These are phyloP conservation scores for Aspergillus glaucus DNA, from an alignment of 2,329 filamentous ascomycete species.

Conservation along the genomic window DNA sequence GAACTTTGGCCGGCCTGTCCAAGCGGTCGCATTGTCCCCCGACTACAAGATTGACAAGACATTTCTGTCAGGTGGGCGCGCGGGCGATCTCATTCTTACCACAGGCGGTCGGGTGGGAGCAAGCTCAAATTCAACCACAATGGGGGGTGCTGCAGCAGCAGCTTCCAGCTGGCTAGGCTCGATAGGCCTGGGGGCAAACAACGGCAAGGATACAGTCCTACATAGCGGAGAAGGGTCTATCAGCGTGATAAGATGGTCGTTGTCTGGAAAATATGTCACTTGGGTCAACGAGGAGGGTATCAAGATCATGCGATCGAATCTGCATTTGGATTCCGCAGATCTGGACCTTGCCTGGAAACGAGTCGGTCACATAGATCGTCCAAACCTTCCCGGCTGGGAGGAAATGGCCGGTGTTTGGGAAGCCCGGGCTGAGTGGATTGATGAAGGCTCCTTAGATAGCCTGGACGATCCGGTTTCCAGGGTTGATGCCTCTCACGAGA, in stretches of 20 bases:
- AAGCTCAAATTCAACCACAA: constrained; percentile 78
- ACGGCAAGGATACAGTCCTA: constrained; percentile 76
- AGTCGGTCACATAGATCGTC: constrained; percentile 84
- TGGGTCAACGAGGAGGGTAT: constrained; percentile 98
- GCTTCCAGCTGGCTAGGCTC: constrained; percentile 88
- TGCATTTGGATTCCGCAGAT: constrained; percentile 70
- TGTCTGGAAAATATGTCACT: constrained; percentile 83
- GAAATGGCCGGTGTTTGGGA: constrained; percentile 97
- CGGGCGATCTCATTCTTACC: constrained; percentile 82
- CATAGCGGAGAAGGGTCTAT: constrained; percentile 91
- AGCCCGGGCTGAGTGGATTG: constrained; percentile 85
- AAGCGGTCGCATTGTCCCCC: constrained; percentile 87
- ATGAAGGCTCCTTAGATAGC: constrained; percentile 69
- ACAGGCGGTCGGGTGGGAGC: constrained; percentile 71
- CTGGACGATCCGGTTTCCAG: constrained; percentile 51
- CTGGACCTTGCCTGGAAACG: constrained; percentile 86
- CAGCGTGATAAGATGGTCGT: constrained; percentile 87
- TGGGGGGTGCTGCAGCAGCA: constrained; percentile 64
- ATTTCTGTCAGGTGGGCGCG: constrained; percentile 84
- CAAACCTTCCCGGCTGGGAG: constrained; percentile 81
- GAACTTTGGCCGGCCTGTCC: constrained; percentile 88
- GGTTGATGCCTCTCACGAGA: constrained; percentile 31
- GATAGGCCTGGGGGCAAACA: constrained; percentile 71
- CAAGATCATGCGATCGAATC: constrained; percentile 90
- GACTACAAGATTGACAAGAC: constrained; percentile 85